These are phyloP conservation scores for Colletotrichum musicola DNA, from an alignment of 2,329 filamentous ascomycete species.

Conservation along the genomic window DNA sequence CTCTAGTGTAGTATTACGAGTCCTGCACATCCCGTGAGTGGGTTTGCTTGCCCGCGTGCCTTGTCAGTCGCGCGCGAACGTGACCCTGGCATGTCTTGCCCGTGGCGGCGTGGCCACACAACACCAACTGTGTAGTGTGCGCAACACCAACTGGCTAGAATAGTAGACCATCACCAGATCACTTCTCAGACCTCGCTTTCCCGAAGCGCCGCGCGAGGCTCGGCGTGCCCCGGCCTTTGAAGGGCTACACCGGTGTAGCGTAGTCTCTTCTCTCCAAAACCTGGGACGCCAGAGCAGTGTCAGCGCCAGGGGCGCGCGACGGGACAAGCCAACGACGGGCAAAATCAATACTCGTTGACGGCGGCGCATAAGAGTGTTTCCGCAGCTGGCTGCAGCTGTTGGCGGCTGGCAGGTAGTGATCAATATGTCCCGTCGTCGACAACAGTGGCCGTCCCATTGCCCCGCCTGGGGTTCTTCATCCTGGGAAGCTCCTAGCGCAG, in stretches of 20 bases:
- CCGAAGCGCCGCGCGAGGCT: slow-evolving; percentile 12
- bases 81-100: slow-evolving; percentile 15
- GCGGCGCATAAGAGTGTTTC: not conserved
- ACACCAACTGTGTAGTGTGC: not conserved
- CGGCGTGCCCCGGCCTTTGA: slow-evolving; percentile 11
- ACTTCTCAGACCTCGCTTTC: slow-evolving; percentile 19
- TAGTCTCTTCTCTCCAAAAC: slow-evolving; percentile 3
- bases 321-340: not conserved
- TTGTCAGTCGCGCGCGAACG: slow-evolving; percentile 20
- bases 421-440: too few species aligned
- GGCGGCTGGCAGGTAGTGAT: too few species aligned
- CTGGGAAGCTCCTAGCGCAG: too few species aligned
- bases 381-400: too few species aligned
- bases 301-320: not conserved
- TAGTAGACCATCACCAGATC: slow-evolving; percentile 32
- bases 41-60: slow-evolving; percentile 3
- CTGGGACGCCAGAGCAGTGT: slow-evolving; percentile 1
- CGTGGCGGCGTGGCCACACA: not conserved
- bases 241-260: not conserved
- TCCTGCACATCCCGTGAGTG: not conserved
- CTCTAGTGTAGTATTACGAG: not conserved
- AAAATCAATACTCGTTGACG: not conserved
- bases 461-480: too few species aligned
- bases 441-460: too few species aligned
- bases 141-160: slow-evolving; percentile 26